Conservation (phyloP, 2,329 filamentous ascomycete genomes). For the Thermomyces lanuginosus region DNA sequence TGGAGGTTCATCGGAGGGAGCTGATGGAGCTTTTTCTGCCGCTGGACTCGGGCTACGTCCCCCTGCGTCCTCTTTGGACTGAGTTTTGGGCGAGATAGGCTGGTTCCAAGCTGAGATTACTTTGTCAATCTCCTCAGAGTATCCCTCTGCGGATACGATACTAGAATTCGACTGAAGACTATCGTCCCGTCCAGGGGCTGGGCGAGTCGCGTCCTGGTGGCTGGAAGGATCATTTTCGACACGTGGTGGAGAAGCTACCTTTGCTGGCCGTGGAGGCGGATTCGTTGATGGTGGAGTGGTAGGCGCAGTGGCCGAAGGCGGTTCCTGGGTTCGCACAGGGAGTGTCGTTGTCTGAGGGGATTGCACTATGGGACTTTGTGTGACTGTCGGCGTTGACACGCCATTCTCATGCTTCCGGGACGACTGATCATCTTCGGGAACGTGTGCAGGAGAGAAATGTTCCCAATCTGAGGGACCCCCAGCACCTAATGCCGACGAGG, state of each 20-base stretch:
- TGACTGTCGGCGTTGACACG: too few species aligned
- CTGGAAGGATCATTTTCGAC: conserved; percentile 1
- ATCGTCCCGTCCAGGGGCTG: conserved; percentile 10
- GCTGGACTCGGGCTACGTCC: conserved; percentile 5
- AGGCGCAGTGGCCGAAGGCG: neutral
- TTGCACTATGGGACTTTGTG: neutral
- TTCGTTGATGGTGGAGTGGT: conserved; percentile 1
- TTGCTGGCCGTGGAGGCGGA: neutral
- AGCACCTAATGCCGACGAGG: conserved; percentile 25
- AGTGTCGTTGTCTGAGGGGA: too few species aligned
- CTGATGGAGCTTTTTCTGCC: conserved; percentile 5
- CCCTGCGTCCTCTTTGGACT: conserved; percentile 7
- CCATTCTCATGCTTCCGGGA: conserved; percentile 1
- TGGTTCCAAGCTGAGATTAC: conserved; percentile 30
- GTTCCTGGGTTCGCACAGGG: conserved; percentile 1
- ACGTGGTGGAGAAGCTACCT: neutral
- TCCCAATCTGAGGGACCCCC: conserved; percentile 34
- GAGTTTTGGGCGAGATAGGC: conserved; percentile 15
- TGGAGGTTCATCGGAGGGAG: neutral
- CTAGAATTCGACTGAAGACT: conserved; percentile 15
- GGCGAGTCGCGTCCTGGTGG: conserved; percentile 1
- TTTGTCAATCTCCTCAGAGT: conserved; percentile 25
- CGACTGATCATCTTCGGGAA: conserved; percentile 17
- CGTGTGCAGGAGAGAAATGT: conserved; percentile 21
- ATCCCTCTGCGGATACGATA: conserved; percentile 12